These are phyloP conservation scores for Kurtzmaniella quercitrusa DNA, from an alignment of 1,139 yeast genomes.

Conservation along the genomic window DNA sequence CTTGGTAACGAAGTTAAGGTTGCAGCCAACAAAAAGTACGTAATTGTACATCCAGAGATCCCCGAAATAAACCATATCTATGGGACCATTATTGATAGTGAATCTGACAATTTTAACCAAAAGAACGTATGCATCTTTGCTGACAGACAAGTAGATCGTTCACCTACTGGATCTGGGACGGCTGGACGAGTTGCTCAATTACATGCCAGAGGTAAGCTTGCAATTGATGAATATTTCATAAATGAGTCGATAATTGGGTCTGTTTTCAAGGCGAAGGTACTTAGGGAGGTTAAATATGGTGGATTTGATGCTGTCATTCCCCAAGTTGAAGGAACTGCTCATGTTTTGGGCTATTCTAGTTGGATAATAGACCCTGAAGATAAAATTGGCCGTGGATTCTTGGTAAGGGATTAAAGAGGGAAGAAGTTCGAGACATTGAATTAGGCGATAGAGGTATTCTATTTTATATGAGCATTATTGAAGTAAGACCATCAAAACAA, in stretches of 20 bases:
- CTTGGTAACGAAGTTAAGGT: conserved; percentile 15
- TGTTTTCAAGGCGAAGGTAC: conserved; percentile 11
- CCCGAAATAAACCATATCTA: conserved; percentile 4
- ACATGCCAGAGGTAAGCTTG: conserved; percentile 10
- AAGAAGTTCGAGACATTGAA: no score
- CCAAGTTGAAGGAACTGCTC: conserved; percentile 16
- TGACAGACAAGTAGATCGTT: conserved; percentile 16
- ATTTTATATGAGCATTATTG: no score
- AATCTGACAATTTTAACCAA: conserved; percentile 8
- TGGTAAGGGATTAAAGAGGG: background rate
- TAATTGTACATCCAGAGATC: conserved; percentile 5
- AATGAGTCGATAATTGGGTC: conserved; percentile 19
- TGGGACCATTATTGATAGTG: conserved; percentile 9
- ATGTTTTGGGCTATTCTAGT: conserved; percentile 14
- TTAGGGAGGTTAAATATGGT: conserved; percentile 11
- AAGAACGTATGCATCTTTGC: conserved; percentile 14
- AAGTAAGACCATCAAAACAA: no score
- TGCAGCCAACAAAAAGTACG: conserved; percentile 13
- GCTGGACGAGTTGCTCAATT: conserved; percentile 17
- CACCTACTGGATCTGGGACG: conserved; percentile 20
- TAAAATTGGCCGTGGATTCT: background rate
- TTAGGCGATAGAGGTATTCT: no score
- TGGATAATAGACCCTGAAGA: conserved; percentile 13
- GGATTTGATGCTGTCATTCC: conserved; percentile 15
- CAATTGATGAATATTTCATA: conserved; percentile 7